Conservation (phyloP, 306 rosid genomes). For the Bauhinia variegata region DNA sequence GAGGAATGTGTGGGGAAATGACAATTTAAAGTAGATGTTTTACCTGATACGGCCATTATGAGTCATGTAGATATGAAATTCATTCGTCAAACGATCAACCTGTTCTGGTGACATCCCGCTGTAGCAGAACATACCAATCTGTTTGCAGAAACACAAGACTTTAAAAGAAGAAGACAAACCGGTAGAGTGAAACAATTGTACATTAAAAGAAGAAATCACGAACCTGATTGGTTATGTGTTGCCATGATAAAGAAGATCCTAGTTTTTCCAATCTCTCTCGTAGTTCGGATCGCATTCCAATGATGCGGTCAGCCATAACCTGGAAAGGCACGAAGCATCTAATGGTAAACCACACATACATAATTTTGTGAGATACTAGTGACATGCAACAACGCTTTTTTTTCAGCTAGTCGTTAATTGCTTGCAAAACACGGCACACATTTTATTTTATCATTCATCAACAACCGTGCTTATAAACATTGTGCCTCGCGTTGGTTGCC, state of each 20-base stretch:
- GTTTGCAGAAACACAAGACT: constrained; percentile 29
- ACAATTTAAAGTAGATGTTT: not conserved
- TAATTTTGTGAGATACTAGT: too few relatives aligned
- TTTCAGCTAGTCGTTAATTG: too few relatives aligned
- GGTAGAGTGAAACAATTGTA: not conserved
- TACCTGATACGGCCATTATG: constrained; percentile 91
- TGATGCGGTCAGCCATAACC: constrained; percentile 96
- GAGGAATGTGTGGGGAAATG: not conserved
- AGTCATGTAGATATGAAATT: constrained; percentile 89
- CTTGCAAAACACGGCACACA: too few relatives aligned
- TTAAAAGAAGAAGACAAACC: not conserved
- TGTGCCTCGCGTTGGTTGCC: not conserved
- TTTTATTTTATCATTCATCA: not conserved
- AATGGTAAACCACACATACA: constrained; percentile 24
- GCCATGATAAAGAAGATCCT: constrained; percentile 80
- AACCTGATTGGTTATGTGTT: constrained; percentile 90
- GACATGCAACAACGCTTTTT: too few relatives aligned
- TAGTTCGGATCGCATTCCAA: constrained; percentile 79
- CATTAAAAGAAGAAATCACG: constrained; percentile 21
- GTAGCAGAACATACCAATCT: constrained; percentile 97
- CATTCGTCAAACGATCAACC: constrained; percentile 85
- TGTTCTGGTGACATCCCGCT: constrained; percentile 93
- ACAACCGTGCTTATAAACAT: not conserved
- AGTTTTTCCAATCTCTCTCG: constrained; percentile 75
- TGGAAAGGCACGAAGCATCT: constrained; percentile 34